These are phyloP conservation scores for Spinellus fusiger DNA, from an alignment of 192 early-diverging fungal species.

Conservation along the genomic window DNA sequence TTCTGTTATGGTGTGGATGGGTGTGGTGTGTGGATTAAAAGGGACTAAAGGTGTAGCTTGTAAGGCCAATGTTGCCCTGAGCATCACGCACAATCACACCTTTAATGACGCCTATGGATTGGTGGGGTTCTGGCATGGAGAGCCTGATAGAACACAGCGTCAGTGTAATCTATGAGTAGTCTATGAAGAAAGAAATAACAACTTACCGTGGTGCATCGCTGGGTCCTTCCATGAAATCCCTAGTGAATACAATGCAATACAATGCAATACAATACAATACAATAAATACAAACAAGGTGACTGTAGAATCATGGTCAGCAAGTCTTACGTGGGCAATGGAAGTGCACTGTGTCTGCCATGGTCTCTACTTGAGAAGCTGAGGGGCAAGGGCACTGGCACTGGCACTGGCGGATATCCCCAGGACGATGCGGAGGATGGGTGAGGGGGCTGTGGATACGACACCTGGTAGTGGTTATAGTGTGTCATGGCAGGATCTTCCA, in stretches of 20 bases:
- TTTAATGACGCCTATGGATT: constrained; percentile 43
- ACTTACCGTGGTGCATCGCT: constrained; percentile 37
- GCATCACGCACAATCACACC: constrained; percentile 51
- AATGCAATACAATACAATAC: background rate
- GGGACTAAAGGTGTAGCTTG: constrained; percentile 40
- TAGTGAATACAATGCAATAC: constrained; percentile 3
- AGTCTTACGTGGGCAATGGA: constrained; percentile 1
- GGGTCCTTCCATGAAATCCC: constrained; percentile 48
- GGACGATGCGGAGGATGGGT: constrained; percentile 21
- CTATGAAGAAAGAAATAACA: background rate
- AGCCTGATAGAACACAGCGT: constrained; percentile 11
- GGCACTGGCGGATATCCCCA: no score
- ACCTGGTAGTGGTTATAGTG: no score
- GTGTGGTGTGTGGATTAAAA: background rate
- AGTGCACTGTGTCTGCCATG: constrained; percentile 43
- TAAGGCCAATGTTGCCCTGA: constrained; percentile 53
- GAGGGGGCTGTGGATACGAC: constrained; percentile 14
- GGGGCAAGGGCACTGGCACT: background rate
- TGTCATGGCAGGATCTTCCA: no score
- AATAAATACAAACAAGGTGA: background rate
- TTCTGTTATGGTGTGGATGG: background rate
- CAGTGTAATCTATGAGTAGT: background rate
- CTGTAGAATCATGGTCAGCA: no score
- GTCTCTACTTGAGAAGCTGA: constrained; percentile 34
- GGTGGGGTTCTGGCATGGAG: constrained; percentile 52